These are phyloP conservation scores for Erigeron canadensis DNA, from an alignment of 129 eudicot species.

Conservation along the genomic window DNA sequence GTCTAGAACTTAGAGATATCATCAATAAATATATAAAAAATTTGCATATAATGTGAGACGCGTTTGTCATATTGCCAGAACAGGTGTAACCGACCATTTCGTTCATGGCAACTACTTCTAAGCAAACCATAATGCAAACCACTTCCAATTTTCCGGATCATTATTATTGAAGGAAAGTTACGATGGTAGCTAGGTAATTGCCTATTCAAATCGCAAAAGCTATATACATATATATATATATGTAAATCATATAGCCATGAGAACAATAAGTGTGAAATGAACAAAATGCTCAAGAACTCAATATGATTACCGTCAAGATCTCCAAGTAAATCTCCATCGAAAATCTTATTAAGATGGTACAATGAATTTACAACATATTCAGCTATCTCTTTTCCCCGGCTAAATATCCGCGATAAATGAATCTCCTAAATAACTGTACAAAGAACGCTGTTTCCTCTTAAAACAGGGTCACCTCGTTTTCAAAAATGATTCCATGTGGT, in stretches of 20 bases:
- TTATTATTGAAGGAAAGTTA: too few species aligned
- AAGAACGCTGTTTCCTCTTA: conserved; percentile 16
- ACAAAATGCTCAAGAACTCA: conserved; percentile 11
- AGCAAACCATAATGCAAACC: too few species aligned
- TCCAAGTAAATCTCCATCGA: conserved; percentile 36
- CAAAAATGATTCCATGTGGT: conserved; percentile 49
- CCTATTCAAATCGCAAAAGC: too few species aligned
- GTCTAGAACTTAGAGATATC: too few species aligned
- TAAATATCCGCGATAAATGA: conserved; percentile 34
- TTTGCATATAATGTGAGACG: too few species aligned
- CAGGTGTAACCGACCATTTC: too few species aligned
- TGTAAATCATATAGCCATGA: not conserved
- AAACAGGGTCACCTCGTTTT: conserved; percentile 38
- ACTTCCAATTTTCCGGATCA: too few species aligned
- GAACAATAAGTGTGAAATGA: not conserved
- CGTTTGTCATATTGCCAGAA: too few species aligned
- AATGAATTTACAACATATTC: conserved; percentile 37
- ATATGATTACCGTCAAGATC: conserved; percentile 15
- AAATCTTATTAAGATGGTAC: conserved; percentile 36
- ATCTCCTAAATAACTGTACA: conserved; percentile 36
- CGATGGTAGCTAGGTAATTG: too few species aligned
- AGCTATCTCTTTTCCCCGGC: conserved; percentile 24
- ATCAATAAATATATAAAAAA: too few species aligned
- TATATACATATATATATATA: too few species aligned
- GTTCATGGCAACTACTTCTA: too few species aligned